Base-by-base conservation (phyloP, 1,139 yeast species). In the Saccharomycopsis crataegensis region DNA sequence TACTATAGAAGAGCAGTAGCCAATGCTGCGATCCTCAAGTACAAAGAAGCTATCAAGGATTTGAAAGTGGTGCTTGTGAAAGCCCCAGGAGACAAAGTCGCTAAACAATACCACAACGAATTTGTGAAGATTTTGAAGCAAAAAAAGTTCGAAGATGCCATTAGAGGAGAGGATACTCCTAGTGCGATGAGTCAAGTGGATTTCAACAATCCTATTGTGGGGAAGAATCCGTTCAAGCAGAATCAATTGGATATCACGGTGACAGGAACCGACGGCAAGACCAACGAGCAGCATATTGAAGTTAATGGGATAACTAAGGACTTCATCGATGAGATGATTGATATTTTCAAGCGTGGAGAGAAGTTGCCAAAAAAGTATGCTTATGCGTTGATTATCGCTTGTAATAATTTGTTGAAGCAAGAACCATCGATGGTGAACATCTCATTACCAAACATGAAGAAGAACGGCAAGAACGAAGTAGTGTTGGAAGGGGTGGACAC, bases 141-240 rank as follows among this genome's bases (percentile, higher is more conserved):
- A 57, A 80, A 83, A 59, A 90, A 91, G 12, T 93, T 93, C 67
- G 96, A 87, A 65, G 78, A 76, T 59, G 99, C 99, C 2, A 91
- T 93, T 62, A 86, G 89, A 52, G 82, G 84, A 6, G 88, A 79
- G 42, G 81, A 78, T 49, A 76, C 72, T 48, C 77, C 75, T 16
- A 66, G 69, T 37, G 65, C 74, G 16, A 62, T 78, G 45, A 74
- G 72, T 46, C 63, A 68, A 3, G 73, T 83, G 57, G 79, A 79
- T 51, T 70, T 82, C 1, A 43, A 47, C 17, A 68, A 80, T 61
- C 68, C 72, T 47, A 67, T 79, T 33, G 88, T 84, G 49, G 28
- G 28, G 28, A 80, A 75, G 55, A 38, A 53, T 12, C 38, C 53
- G 8, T 46, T 36, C n/a, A 43, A 40, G 46, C 36, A 46, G 2